Percentiles rank a stretch among this genome's conserved stretches.
Conservation (phyloP, 768 basidiomycete species). For the Podaxis pistillaris region DNA sequence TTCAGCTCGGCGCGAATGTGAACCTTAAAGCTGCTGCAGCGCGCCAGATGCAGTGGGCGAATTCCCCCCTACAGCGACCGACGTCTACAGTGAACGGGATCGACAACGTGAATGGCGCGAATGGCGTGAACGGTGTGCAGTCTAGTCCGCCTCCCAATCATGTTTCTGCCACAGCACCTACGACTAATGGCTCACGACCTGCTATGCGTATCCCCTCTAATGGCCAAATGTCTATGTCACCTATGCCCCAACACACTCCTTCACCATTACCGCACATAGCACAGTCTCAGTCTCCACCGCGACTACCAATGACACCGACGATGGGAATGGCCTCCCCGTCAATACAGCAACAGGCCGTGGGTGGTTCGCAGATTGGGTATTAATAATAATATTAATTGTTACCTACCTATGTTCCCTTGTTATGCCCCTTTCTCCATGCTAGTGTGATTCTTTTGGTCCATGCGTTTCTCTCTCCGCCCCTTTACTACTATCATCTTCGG, state of each 20-base stretch:
- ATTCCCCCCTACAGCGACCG: constrained; percentile 32
- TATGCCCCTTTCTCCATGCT: neutral
- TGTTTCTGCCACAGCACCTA: constrained; percentile 47
- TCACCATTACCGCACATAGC: constrained; percentile 44
- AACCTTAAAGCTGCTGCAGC: constrained; percentile 42
- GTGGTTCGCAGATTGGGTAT: constrained; percentile 52
- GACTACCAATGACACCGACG: constrained; percentile 47
- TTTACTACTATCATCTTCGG: constrained; percentile 6
- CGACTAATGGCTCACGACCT: constrained; percentile 55
- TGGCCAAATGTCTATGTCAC: constrained; percentile 48
- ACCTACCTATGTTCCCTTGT: neutral
- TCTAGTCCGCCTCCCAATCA: constrained; percentile 37
- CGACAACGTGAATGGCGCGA: constrained; percentile 8
- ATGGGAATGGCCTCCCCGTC: constrained; percentile 55
- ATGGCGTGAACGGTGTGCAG: constrained; percentile 25
- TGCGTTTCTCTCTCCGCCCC: neutral
- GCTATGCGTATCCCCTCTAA: constrained; percentile 37
- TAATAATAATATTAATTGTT: constrained; percentile 21
- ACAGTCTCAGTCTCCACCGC: constrained; percentile 49
- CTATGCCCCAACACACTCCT: constrained; percentile 48
- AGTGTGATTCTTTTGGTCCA: neutral
- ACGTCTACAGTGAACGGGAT: constrained; percentile 31
- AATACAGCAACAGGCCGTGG: constrained; percentile 51
- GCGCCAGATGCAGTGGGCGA: constrained; percentile 38
- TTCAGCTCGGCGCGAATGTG: constrained; percentile 32